Evolutionary conservation across 2,329 filamentous ascomycete species (phyloP).

Genomic region (Fusarium fracticaudum): DNA sequence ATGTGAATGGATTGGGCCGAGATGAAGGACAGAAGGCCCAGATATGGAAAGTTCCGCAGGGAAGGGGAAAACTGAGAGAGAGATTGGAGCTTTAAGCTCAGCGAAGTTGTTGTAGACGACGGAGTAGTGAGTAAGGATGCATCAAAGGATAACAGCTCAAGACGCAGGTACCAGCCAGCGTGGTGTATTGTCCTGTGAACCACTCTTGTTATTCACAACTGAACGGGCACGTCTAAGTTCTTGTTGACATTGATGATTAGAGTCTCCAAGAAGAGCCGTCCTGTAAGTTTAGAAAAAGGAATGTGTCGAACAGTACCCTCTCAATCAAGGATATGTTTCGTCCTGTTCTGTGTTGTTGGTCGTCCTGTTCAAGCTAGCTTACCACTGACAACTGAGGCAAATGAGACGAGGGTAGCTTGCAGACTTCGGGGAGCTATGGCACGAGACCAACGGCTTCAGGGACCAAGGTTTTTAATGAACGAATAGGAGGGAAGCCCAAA

Average conservation of each 20-base stretch:
- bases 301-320: slow-evolving; percentile 13
- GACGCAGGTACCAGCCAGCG: slow-evolving; percentile 36
- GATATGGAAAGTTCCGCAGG: slow-evolving; percentile 12
- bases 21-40: slow-evolving; percentile 15
- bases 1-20: slow-evolving; percentile 10
- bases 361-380: slow-evolving; percentile 2
- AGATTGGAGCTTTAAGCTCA: slow-evolving; percentile 9
- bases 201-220: slow-evolving; percentile 6
- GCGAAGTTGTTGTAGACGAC: slow-evolving; percentile 4
- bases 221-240: slow-evolving; percentile 10
- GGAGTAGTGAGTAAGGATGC: not conserved
- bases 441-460: slow-evolving; percentile 30
- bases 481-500: slow-evolving; percentile 26
- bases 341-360: slow-evolving; percentile 8
- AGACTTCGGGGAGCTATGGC: slow-evolving; percentile 23
- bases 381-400: slow-evolving; percentile 17
- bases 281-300: slow-evolving; percentile 24
- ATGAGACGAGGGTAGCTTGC: slow-evolving; percentile 27
- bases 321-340: slow-evolving; percentile 7
- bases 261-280: slow-evolving; percentile 6
- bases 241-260: slow-evolving; percentile 8
- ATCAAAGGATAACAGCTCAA: slow-evolving; percentile 16
- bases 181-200: slow-evolving; percentile 13
- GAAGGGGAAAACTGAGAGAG: slow-evolving; percentile 3
- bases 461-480: slow-evolving; percentile 21